phyloP scores from a whole-genome alignment of 257 asterid species.

The Solanum pimpinellifolium region DNA sequence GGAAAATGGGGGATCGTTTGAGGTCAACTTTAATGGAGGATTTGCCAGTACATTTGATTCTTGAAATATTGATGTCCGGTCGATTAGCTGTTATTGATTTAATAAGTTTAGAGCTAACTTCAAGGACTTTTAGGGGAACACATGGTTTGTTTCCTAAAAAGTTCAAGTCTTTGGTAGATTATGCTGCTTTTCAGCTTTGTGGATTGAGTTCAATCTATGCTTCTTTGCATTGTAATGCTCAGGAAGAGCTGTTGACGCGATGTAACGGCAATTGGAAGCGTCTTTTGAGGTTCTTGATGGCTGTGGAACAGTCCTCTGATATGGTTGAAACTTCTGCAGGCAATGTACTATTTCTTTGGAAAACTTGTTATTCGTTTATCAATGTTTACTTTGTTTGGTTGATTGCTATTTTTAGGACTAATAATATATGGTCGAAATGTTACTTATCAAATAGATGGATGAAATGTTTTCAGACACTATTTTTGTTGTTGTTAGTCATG shows the following conservation, averaged over 20 bases:
- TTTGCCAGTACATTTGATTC: slow-evolving; percentile 61
- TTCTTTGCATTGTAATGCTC: slow-evolving; percentile 28
- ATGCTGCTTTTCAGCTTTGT: slow-evolving; percentile 71
- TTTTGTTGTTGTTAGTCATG: not conserved
- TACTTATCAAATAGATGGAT: not conserved
- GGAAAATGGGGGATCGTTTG: slow-evolving; percentile 46
- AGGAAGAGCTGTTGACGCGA: slow-evolving; percentile 35
- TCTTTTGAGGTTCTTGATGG: slow-evolving; percentile 62
- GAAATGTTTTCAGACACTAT: not conserved
- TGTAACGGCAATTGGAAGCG: slow-evolving; percentile 67
- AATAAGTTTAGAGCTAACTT: slow-evolving; percentile 51
- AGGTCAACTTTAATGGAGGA: slow-evolving; percentile 44
- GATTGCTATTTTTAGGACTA: not conserved
- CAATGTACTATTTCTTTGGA: slow-evolving; percentile 52
- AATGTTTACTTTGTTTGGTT: not conserved
- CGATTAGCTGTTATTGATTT: slow-evolving; percentile 54
- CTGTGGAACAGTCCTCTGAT: slow-evolving; percentile 60
- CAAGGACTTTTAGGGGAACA: slow-evolving; percentile 34
- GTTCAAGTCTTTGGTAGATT: slow-evolving; percentile 54
- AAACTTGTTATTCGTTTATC: not conserved
- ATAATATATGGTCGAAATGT: not conserved
- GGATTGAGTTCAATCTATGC: slow-evolving; percentile 34
- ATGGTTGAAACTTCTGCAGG: slow-evolving; percentile 65
- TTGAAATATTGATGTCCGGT: slow-evolving; percentile 59
- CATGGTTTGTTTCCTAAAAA: slow-evolving; percentile 43